Evolutionary conservation across 2,329 filamentous ascomycete genomes (phyloP).

Genomic region (Ascochyta rabiei): DNA sequence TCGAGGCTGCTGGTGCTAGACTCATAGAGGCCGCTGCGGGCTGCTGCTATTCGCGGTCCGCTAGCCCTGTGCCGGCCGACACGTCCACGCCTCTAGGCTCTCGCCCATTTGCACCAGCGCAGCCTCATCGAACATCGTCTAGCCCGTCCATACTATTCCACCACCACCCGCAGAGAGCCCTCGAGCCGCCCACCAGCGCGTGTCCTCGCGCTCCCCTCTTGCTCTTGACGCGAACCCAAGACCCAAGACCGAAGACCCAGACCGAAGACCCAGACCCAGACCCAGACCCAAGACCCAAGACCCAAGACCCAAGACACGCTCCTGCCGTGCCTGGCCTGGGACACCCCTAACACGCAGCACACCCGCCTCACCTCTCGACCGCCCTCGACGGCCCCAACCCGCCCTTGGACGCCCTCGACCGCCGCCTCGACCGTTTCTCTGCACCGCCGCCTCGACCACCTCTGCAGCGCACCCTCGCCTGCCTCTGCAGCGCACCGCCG

Average conservation of each 20-base stretch:
- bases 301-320: no score
- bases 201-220: slow-evolving; percentile 21
- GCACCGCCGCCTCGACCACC: background rate
- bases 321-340: slow-evolving; percentile 33
- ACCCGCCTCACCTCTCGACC: slow-evolving; percentile 17
- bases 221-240: no score
- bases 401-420: no score
- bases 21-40: background rate
- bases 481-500: slow-evolving; percentile 10
- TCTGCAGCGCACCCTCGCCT: slow-evolving; percentile 3
- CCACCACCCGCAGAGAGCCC: slow-evolving; percentile 7
- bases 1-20: background rate
- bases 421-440: no score
- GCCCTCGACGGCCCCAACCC: no score
- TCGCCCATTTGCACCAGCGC: slow-evolving; percentile 16
- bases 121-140: slow-evolving; percentile 20
- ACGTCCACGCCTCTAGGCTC: slow-evolving; percentile 1
- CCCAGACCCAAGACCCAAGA: no score
- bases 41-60: slow-evolving; percentile 14
- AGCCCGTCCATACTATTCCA: slow-evolving; percentile 12
- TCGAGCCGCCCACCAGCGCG: slow-evolving; percentile 19
- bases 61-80: slow-evolving; percentile 8
- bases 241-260: no score
- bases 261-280: no score
- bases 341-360: slow-evolving; percentile 41